Evolutionary conservation across 139 green algal species (phyloP).

Genomic region (Astrephomene gubernaculifera): DNA sequence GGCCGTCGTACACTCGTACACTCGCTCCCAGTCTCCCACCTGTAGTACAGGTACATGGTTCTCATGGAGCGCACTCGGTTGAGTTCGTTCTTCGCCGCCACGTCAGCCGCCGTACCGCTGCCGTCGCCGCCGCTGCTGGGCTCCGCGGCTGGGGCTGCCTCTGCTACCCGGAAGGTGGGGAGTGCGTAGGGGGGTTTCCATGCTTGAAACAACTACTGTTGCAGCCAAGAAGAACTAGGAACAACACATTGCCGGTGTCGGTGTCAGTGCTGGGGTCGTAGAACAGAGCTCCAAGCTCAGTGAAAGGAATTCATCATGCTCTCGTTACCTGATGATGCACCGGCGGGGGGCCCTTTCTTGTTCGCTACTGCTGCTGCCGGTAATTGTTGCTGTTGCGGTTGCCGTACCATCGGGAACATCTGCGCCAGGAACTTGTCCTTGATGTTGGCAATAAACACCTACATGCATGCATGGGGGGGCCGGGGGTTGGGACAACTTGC

Average conservation of each 20-base stretch:
- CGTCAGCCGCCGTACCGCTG: neutral
- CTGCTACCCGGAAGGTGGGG: neutral
- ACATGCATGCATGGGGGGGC: too few relatives aligned
- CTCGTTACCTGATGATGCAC: too few relatives aligned
- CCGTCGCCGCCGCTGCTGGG: neutral
- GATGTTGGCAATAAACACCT: neutral
- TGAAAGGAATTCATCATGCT: too few relatives aligned
- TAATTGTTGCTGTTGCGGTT: neutral
- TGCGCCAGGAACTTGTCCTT: slow-evolving; percentile 4
- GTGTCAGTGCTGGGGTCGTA: neutral
- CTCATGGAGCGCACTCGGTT: neutral
- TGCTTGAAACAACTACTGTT: neutral
- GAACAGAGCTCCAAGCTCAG: too few relatives aligned
- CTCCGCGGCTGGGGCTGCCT: neutral
- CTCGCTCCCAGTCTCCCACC: neutral
- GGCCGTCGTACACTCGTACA: too few relatives aligned
- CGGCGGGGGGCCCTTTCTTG: too few relatives aligned
- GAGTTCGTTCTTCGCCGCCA: neutral
- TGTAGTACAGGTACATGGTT: slow-evolving; percentile 27
- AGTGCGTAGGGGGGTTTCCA: neutral
- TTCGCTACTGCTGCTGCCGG: neutral
- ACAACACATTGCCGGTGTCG: neutral
- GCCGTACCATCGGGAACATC: neutral
- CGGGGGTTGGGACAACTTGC: too few relatives aligned
- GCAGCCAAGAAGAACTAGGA: neutral